phyloP scores from a whole-genome alignment of 1,139 yeast genomes.

The Pichia cactophila region DNA sequence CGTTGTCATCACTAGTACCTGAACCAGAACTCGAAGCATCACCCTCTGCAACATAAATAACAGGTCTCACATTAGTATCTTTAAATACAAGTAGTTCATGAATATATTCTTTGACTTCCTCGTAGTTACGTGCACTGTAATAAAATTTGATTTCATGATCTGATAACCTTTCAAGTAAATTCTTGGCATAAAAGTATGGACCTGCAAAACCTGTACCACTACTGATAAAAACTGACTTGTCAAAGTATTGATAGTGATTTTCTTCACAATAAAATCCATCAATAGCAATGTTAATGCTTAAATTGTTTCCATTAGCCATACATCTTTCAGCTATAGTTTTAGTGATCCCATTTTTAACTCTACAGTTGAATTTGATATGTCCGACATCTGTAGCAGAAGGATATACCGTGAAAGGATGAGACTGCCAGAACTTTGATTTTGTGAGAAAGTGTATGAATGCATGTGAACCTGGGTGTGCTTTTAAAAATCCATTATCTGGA shows the following conservation, averaged over 20 bases:
- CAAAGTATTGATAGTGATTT: conserved; percentile 48
- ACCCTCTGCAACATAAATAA: conserved; percentile 37
- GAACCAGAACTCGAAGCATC: conserved; percentile 2
- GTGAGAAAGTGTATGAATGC: conserved; percentile 42
- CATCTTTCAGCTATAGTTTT: conserved; percentile 28
- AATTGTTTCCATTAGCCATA: background rate
- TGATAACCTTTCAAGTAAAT: conserved; percentile 17
- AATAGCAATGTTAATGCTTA: conserved; percentile 35
- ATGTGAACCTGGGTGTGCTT: conserved; percentile 46
- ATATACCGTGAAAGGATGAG: conserved; percentile 37
- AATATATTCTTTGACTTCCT: conserved; percentile 45
- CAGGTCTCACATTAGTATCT: conserved; percentile 31
- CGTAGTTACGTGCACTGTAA: conserved; percentile 43
- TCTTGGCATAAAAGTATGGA: conserved; percentile 30
- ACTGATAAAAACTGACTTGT: conserved; percentile 49
- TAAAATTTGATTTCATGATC: conserved; percentile 35
- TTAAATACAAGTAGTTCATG: conserved; percentile 35
- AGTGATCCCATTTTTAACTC: conserved; percentile 33
- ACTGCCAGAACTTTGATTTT: conserved; percentile 33
- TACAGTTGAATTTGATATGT: conserved; percentile 30
- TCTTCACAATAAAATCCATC: conserved; percentile 39
- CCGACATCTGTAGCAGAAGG: conserved; percentile 19
- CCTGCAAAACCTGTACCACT: conserved; percentile 76
- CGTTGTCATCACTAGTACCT: conserved; percentile 7
- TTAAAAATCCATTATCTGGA: conserved; percentile 24